A percentile compares a stretch with the other conserved stretches of the same genome.
These are phyloP conservation scores for Thelephora ganbajun DNA, from an alignment of 768 basidiomycete species.

Conservation along the genomic window DNA sequence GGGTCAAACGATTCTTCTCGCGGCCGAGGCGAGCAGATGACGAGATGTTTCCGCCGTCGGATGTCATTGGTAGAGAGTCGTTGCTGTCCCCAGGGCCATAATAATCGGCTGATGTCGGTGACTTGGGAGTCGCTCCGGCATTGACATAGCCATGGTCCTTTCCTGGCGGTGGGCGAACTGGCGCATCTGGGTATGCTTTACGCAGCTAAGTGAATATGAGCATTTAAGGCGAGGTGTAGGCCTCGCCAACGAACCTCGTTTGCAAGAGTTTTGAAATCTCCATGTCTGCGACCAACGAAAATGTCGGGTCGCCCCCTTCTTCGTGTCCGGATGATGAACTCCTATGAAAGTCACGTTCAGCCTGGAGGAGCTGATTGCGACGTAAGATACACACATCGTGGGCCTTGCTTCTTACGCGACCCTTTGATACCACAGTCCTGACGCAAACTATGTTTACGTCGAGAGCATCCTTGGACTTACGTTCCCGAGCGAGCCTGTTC, in stretches of 20 bases:
- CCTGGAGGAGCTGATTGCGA: neutral
- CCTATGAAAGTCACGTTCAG: constrained; percentile 30
- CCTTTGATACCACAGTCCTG: constrained; percentile 69
- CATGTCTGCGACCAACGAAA: constrained; percentile 85
- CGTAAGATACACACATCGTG: constrained; percentile 60
- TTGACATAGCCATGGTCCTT: constrained; percentile 75
- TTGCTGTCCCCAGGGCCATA: constrained; percentile 5
- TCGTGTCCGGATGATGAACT: constrained; percentile 88
- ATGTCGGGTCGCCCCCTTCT: constrained; percentile 60
- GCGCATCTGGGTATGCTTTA: constrained; percentile 72
- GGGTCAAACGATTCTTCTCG: constrained; percentile 91
- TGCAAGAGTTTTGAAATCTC: constrained; percentile 84
- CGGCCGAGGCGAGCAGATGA: constrained; percentile 41
- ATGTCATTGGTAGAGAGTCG: constrained; percentile 12
- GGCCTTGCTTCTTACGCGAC: constrained; percentile 67
- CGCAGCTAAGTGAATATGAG: constrained; percentile 43
- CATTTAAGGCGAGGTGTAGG: neutral
- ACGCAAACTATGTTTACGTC: constrained; percentile 89
- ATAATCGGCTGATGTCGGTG: constrained; percentile 7
- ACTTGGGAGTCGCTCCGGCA: constrained; percentile 20
- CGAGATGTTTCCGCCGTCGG: neutral
- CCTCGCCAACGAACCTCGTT: constrained; percentile 44
- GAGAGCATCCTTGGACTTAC: constrained; percentile 43
- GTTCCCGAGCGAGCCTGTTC: constrained; percentile 38
- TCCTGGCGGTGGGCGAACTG: constrained; percentile 69